Evolutionary conservation across 2,329 filamentous ascomycete genomes (phyloP), one percentile per base, ranked within the genome.

Genomic region (Neofusicoccum laricinum): DNA sequence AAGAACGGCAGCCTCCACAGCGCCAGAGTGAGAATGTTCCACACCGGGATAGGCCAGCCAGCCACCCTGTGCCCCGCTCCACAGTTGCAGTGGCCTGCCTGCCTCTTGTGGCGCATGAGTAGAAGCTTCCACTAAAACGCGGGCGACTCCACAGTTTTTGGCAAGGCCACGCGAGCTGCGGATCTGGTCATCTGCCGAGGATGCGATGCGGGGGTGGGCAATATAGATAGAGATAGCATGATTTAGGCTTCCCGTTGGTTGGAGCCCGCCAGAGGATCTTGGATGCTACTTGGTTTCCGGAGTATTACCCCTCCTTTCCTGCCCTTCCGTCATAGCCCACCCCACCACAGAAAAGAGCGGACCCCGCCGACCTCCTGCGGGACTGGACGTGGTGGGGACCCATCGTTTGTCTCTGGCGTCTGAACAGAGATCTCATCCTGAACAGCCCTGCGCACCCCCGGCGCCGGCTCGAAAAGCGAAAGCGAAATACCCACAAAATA

Each of bases 271-370:
- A 32, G 25, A 19, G 25, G 7, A 6, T 30, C 21, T 57, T 43
- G 21, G 15, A 21, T 40, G 21, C 19, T 40, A 17, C 38, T n/a
- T 53, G 8, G 25, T 30, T 53, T n/a, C n/a, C n/a, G n/a, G n/a
- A n/a, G n/a, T 53, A 53, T n/a, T 57, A 41, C 14, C 40, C 25
- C 21, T 30, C 38, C 21, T 8, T 41, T 57, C 32, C 50, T 36
- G 34, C 50, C 50, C 21, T 57, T 57, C 46, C 51, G 51, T 57
- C 51, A 57, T 57, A 57, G 38, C 53, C 53, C 38, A 57, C 53
- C 21, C 25, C 25, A 30, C 25, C 25, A 30, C 25, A 30, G 25
- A 36, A 19, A n/a, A 36, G 21, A 57, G 51, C 51, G 34, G 51
- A 57, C 38, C 51, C 38, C 19, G 30, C n/a, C 34, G 17, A 21